Conservation (phyloP, 2,329 filamentous ascomycete genomes). For the Fusarium mundagurra region DNA sequence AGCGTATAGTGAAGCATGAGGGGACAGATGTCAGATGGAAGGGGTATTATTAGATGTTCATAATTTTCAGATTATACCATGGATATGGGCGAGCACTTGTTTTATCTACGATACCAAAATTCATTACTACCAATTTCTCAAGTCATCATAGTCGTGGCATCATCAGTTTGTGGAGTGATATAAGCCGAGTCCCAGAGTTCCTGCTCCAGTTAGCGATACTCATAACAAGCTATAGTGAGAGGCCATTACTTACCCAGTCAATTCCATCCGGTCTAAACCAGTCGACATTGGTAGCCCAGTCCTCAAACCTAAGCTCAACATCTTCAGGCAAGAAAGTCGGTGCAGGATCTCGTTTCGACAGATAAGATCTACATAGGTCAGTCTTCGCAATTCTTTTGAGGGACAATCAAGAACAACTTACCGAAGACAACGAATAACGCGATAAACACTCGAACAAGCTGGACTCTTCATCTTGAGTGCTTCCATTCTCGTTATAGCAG, state of each 20-base stretch:
- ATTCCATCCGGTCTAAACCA: slow-evolving; percentile 15
- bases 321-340: background rate
- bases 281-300: slow-evolving; percentile 15
- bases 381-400: too few relatives aligned
- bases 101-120: background rate
- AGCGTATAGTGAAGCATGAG: background rate
- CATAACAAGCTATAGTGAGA: accelerated
- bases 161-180: slow-evolving; percentile 6
- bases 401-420: too few relatives aligned
- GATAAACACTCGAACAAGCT: slow-evolving; percentile 9
- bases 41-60: accelerated
- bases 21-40: accelerated
- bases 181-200: slow-evolving; percentile 3
- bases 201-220: background rate
- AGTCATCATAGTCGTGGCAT: background rate
- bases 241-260: background rate
- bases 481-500: slow-evolving; percentile 1
- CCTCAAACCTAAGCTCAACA: slow-evolving; percentile 6
- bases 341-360: slow-evolving; percentile 5
- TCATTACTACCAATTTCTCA: background rate
- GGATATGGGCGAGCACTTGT: background rate
- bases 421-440: slow-evolving; percentile 1
- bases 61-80: background rate
- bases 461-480: slow-evolving; percentile 7
- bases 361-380: background rate